phyloP scores from a whole-genome alignment of 306 rosid species.

The Coriaria nepalensis region DNA sequence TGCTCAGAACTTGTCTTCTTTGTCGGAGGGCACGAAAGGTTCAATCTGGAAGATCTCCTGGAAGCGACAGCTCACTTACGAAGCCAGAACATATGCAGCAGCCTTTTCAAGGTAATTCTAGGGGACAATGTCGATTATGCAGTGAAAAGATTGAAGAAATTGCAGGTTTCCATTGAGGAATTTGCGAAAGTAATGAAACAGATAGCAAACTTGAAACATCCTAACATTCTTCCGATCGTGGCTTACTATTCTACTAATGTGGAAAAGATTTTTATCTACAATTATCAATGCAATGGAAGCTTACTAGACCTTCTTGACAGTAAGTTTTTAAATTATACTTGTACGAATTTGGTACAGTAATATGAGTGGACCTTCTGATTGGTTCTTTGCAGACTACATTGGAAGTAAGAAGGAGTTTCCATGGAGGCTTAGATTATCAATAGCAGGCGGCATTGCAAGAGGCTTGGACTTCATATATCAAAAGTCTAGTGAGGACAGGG shows the following conservation, averaged over 20 bases:
- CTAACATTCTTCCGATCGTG: conserved; percentile 52
- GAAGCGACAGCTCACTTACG: conserved; percentile 49
- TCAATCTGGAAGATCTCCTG: conserved; percentile 50
- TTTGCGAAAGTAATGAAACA: conserved; percentile 39
- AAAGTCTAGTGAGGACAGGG: conserved; percentile 21
- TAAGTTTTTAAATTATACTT: conserved; percentile 13
- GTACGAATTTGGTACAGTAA: not conserved
- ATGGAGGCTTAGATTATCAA: conserved; percentile 41
- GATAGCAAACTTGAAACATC: conserved; percentile 43
- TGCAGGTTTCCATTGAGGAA: conserved; percentile 43
- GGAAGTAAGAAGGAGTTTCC: conserved; percentile 43
- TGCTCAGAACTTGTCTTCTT: conserved; percentile 49
- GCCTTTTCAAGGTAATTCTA: conserved; percentile 50
- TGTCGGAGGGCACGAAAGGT: conserved; percentile 46
- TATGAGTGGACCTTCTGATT: not conserved
- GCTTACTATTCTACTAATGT: conserved; percentile 38
- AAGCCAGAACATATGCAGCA: conserved; percentile 39
- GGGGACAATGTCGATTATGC: conserved; percentile 46
- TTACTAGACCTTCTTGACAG: conserved; percentile 55
- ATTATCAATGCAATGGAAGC: conserved; percentile 61
- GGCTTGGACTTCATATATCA: conserved; percentile 44
- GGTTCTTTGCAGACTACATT: conserved; percentile 30
- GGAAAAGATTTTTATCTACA: conserved; percentile 61
- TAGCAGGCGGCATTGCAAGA: conserved; percentile 55
- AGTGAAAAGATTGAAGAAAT: conserved; percentile 58